Conservation (phyloP, 1,139 yeast genomes). For the Kurtzmaniella quercitrusa region DNA sequence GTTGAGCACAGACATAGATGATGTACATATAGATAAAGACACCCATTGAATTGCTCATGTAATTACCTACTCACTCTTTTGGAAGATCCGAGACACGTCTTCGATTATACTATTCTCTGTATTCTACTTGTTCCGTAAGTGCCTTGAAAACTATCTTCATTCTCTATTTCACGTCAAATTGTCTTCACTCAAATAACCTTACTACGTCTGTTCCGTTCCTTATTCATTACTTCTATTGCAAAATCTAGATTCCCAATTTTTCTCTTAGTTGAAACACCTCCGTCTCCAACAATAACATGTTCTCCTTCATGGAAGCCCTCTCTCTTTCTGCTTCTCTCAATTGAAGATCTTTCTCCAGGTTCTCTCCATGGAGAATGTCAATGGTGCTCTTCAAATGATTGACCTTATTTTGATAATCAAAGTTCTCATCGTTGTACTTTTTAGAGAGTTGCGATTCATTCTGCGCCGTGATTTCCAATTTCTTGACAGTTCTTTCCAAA, state of each 20-base stretch:
- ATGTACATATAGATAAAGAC: not conserved
- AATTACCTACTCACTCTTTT: too few relatives aligned
- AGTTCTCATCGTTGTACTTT: slow-evolving; percentile 45
- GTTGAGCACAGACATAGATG: not conserved
- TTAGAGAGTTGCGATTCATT: slow-evolving; percentile 37
- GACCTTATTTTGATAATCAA: slow-evolving; percentile 41
- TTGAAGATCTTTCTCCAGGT: slow-evolving; percentile 39
- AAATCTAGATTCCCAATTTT: slow-evolving; percentile 15
- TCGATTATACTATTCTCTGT: too few relatives aligned
- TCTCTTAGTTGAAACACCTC: slow-evolving; percentile 64
- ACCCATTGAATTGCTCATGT: too few relatives aligned
- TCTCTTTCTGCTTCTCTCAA: slow-evolving; percentile 33
- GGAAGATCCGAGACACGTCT: too few relatives aligned
- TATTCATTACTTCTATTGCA: not conserved
- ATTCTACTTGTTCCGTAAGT: too few relatives aligned
- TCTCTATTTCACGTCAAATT: too few relatives aligned
- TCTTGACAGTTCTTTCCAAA: slow-evolving; percentile 31
- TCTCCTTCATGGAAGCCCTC: slow-evolving; percentile 48
- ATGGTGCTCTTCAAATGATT: slow-evolving; percentile 31
- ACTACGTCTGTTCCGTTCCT: too few relatives aligned
- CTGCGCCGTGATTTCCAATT: slow-evolving; percentile 32
- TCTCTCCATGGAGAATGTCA: slow-evolving; percentile 33
- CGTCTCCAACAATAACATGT: slow-evolving; percentile 51
- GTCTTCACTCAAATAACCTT: too few relatives aligned
- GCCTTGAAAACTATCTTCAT: too few relatives aligned